phyloP scores from a whole-genome alignment of 1,284 basidiomycete genomes.

The Ceratobasidium theobromae region DNA sequence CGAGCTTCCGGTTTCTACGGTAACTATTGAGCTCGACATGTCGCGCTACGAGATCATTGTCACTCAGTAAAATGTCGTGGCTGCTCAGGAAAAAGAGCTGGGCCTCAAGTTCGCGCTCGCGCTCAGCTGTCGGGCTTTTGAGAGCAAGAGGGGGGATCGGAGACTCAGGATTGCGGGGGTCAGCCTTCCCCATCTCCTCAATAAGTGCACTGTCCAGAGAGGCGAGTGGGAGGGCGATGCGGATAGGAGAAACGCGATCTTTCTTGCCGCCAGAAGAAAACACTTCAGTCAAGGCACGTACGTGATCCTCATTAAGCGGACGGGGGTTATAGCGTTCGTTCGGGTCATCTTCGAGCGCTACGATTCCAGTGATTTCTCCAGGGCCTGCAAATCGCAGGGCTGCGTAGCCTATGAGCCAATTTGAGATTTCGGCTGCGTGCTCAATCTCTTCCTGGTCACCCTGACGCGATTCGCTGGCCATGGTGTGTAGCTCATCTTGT shows the following conservation, averaged over 20 bases:
- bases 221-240: neutral
- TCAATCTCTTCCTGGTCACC: neutral
- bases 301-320: neutral
- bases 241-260: neutral
- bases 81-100: neutral
- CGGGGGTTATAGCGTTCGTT: slow-evolving; percentile 1
- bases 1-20: too few species aligned
- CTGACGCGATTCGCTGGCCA: neutral
- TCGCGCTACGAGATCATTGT: neutral
- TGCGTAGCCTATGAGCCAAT: neutral
- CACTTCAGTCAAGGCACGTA: neutral
- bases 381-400: neutral
- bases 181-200: neutral
- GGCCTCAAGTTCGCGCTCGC: neutral
- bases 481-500: too few species aligned
- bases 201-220: neutral
- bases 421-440: neutral
- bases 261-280: neutral
- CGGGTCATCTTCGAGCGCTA: neutral
- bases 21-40: neutral
- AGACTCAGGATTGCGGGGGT: neutral
- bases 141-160: neutral
- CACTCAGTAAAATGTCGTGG: neutral
- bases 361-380: neutral
- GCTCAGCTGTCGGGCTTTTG: neutral